Base-by-base conservation (phyloP, 164 flowering plant species). In the Brasenia schreberi region DNA sequence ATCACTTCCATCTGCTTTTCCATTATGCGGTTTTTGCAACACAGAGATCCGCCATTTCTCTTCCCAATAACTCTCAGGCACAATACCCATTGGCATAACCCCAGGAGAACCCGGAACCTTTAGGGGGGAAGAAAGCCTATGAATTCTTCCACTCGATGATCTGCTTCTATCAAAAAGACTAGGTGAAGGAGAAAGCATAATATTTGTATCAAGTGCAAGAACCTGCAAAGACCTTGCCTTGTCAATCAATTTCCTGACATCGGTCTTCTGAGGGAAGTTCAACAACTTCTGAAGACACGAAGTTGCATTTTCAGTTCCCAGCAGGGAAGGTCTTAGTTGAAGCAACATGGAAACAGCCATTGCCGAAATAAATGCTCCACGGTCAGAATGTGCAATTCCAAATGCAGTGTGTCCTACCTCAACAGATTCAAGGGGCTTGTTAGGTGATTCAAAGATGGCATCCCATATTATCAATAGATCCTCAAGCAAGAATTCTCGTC, bases 31-130 rank as follows among this genome's bases (percentile, higher is more conserved):
- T 68, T 85, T 80, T 71, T 87, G 90, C 67, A 84, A 23, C 69
- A 78, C 89, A 76, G 63, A 61, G 18, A 0, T 61, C 63, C 92
- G 82, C 98, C 97, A 94, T 72, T 86, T 84, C 71, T 87, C 93
- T 76, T 94, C 98, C 98, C 98, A 94, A 60, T 94, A 90, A 76
- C 95, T 94, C 42, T 84, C 92, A 45, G 92, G 92, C 39, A 86
- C 76, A 69, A 70, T 42, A 70, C 45, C 77, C 42, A 82, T 64
- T 4, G 93, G 88, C 60, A 89, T 77, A 1, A 89, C 87, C 64
- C 89, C 81, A 63, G 66, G 44, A 52, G 86, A 78, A 70, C 82
- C 88, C 7, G 63, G 18, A n/a, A 61, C 3, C 63, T 61, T 18
- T 12, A 18, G 63, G 1, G 63, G 63, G 39, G 78, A 70, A 52